A percentile compares a stretch with the other conserved stretches of the same genome.
These are phyloP conservation scores for Pinus albicaulis DNA, from an alignment of 75 land plant genomes.

Conservation along the genomic window DNA sequence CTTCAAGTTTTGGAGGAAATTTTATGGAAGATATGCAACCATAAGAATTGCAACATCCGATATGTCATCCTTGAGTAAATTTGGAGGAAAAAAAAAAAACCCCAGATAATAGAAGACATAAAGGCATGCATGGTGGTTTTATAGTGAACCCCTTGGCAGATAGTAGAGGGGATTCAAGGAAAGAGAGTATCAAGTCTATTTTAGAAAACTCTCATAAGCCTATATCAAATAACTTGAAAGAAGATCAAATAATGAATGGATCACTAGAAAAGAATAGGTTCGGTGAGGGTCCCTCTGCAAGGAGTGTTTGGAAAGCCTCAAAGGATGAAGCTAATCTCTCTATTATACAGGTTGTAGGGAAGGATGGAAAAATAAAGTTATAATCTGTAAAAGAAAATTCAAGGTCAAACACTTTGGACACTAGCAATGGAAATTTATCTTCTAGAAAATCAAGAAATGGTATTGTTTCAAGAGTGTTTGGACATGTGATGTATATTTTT, in stretches of 20 bases:
- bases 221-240: neutral
- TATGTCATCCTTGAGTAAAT: neutral
- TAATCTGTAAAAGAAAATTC: neutral
- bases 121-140: slow-evolving; percentile 9
- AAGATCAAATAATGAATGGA: too few relatives aligned
- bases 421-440: neutral
- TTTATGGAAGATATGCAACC: slow-evolving; percentile 29
- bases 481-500: slow-evolving; percentile 51
- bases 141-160: too few relatives aligned
- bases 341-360: neutral
- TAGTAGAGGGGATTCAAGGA: too few relatives aligned
- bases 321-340: too few relatives aligned
- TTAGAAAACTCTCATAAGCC: neutral
- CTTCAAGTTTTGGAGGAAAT: slow-evolving; percentile 61
- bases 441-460: neutral
- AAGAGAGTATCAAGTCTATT: neutral
- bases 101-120: neutral
- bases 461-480: slow-evolving; percentile 25
- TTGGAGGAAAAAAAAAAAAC: neutral
- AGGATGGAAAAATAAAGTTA: slow-evolving; percentile 3
- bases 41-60: slow-evolving; percentile 20
- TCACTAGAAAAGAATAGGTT: too few relatives aligned
- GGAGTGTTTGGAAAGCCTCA: too few relatives aligned
- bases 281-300: too few relatives aligned
- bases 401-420: neutral